Percentiles rank a stretch among this genome's conserved stretches.
Conservation (phyloP, 768 basidiomycete species). For the Candolleomyces efflorescens region DNA sequence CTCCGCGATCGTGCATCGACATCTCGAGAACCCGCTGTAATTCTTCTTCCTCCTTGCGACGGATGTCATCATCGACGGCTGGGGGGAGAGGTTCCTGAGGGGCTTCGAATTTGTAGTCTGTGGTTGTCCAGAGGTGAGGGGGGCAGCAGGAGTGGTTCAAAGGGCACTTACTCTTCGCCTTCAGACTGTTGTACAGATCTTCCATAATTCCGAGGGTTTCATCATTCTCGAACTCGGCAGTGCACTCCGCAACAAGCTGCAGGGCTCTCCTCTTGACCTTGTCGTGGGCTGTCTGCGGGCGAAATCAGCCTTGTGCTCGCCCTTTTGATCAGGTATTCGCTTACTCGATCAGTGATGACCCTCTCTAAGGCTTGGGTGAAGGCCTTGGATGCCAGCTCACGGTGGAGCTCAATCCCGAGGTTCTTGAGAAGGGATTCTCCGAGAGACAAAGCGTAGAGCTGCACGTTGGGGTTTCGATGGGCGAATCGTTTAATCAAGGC, state of each 20-base stretch:
- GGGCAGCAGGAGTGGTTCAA: neutral
- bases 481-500: slow-evolving; percentile 85
- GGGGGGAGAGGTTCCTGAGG: slow-evolving; percentile 63
- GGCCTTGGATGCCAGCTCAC: slow-evolving; percentile 84
- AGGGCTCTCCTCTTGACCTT: slow-evolving; percentile 81
- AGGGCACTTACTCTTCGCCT: slow-evolving; percentile 63
- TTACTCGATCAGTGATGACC: slow-evolving; percentile 82
- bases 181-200: slow-evolving; percentile 79
- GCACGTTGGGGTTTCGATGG: slow-evolving; percentile 95
- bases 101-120: slow-evolving; percentile 71
- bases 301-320: slow-evolving; percentile 1
- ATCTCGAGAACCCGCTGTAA: slow-evolving; percentile 89
- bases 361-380: slow-evolving; percentile 90
- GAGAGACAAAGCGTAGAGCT: slow-evolving; percentile 87
- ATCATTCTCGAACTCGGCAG: slow-evolving; percentile 78
- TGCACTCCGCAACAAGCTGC: slow-evolving; percentile 75
- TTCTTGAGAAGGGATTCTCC: slow-evolving; percentile 92
- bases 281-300: slow-evolving; percentile 76
- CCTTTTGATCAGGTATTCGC: slow-evolving; percentile 14
- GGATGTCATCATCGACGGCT: slow-evolving; percentile 70
- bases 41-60: slow-evolving; percentile 89
- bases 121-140: neutral
- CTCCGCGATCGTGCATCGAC: slow-evolving; percentile 90
- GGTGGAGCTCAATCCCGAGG: slow-evolving; percentile 72
- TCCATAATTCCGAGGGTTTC: slow-evolving; percentile 84